These are phyloP conservation scores for Emmonsiellopsis sp. DNA, from an alignment of 2,329 filamentous ascomycete genomes.

Conservation along the genomic window DNA sequence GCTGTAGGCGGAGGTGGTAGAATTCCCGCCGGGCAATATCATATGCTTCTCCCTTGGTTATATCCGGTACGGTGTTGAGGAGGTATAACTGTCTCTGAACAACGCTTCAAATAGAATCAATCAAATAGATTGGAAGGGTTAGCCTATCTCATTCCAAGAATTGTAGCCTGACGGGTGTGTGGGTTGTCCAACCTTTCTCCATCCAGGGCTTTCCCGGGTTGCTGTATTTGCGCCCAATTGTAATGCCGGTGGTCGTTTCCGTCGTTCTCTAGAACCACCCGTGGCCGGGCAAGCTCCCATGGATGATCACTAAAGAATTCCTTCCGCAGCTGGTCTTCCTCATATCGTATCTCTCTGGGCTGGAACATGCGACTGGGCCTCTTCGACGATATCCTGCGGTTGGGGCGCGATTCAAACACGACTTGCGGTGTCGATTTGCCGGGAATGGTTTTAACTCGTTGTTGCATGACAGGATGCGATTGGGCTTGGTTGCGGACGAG, in stretches of 20 bases:
- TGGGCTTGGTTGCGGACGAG: constrained; percentile 50
- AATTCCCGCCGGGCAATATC: constrained; percentile 83
- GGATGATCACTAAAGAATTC: constrained; percentile 91
- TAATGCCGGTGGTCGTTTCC: constrained; percentile 68
- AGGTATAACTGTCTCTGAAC: constrained; percentile 86
- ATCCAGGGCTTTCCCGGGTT: constrained; percentile 65
- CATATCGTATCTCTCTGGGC: constrained; percentile 67
- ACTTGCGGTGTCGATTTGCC: constrained; percentile 22
- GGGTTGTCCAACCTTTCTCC: constrained; percentile 64
- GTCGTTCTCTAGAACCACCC: constrained; percentile 74
- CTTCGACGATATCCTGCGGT: constrained; percentile 38
- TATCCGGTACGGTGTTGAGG: constrained; percentile 53
- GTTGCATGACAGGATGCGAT: constrained; percentile 33
- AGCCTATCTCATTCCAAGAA: background rate
- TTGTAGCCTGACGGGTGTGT: background rate
- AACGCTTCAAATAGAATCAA: constrained; percentile 50
- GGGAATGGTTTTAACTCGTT: constrained; percentile 20
- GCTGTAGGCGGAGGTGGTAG: constrained; percentile 70
- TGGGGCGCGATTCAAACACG: constrained; percentile 28
- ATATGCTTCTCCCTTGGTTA: constrained; percentile 64
- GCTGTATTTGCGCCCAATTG: constrained; percentile 72
- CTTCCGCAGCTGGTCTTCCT: constrained; percentile 71
- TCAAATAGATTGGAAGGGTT: background rate
- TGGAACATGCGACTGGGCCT: constrained; percentile 71
- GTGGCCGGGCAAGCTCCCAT: constrained; percentile 88